phyloP scores from a whole-genome alignment of 169 alveolate genomes.

The Prorocentrum cordatum region DNA sequence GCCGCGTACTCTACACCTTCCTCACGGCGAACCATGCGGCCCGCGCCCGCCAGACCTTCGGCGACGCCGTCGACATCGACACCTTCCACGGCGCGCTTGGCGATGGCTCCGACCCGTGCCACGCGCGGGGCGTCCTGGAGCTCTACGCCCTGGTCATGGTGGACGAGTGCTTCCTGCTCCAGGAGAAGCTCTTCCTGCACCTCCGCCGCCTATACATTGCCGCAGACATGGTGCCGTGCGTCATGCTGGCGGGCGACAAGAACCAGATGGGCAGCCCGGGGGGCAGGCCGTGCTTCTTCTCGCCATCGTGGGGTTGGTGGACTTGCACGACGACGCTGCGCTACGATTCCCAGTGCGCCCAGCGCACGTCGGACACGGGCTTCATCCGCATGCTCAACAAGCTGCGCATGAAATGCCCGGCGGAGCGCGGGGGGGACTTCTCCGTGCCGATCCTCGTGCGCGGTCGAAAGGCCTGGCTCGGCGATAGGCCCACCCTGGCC shows the following conservation, averaged over 20 bases:
- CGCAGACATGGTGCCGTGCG: slow-evolving; percentile 2
- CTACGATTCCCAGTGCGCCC: no score
- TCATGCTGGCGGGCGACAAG: not conserved
- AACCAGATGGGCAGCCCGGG: no score
- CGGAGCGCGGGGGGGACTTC: no score
- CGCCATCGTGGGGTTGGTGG: no score
- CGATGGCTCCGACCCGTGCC: not conserved
- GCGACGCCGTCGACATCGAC: not conserved
- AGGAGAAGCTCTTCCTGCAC: not conserved
- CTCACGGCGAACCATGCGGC: not conserved
- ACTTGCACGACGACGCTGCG: not conserved
- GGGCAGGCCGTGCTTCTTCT: no score
- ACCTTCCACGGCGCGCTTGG: slow-evolving; percentile 5
- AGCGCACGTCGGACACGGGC: no score
- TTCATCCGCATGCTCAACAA: not conserved
- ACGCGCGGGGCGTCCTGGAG: not conserved
- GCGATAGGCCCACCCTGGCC: not conserved
- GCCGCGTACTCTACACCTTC: not conserved
- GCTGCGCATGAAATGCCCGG: not conserved
- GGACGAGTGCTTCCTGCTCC: slow-evolving; percentile 9
- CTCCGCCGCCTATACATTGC: not conserved
- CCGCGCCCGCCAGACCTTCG: not conserved
- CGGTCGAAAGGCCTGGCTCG: slow-evolving; percentile 2
- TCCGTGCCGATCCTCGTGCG: not conserved
- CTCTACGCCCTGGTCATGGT: not conserved